Evolutionary conservation across 768 basidiomycete genomes (phyloP), one percentile per base, ranked within the genome.

Genomic region (Suillus subluteus): DNA sequence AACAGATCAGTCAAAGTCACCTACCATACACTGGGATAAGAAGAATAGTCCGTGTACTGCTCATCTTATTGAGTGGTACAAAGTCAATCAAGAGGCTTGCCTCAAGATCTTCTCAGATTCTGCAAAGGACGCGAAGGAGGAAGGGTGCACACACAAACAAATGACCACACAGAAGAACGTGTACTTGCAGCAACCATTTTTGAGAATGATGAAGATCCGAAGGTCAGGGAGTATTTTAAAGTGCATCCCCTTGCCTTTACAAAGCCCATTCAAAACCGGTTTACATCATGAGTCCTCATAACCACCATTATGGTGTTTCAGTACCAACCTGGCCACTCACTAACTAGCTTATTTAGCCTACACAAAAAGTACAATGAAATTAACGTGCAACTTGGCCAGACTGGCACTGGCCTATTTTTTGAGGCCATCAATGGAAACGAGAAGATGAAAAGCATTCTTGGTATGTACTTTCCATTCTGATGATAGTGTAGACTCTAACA

Each of bases 381-480:
- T 4, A 52, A 63, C 2, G 4, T 40, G n/a, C 30, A 63, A 21
- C 62, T 63, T 30, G 48, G 62, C 16, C 15, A 32, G 44, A 63
- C 38, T 55, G 48, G 30, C 1, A 7, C 62, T 21, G 48, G 62
- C 1, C 40, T 37, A 5, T 62, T 40, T 16, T 37, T 38, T 44
- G 40, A 62, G 4, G 61, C 13, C 38, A 38, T 62, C 26, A 62
- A 12, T 9, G 18, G 40, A 30, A 8, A 62, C 1, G 12, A 50
- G 48, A 26, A 26, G 23, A 50, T 23, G 2, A 50, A 13, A 3
- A 23, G 12, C 6, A 23, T 50, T 13, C 48, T 50, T 26, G 23
- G 48, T 50, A 0, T 1, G 3, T 50, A 26, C 48, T 23, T 23
- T 50, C 48, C 12, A 6, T 26, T 26, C 48, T 13, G 4, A 23